These are phyloP conservation scores for Persicaria maculosa DNA, from an alignment of 148 eudicot genomes.

Conservation along the genomic window DNA sequence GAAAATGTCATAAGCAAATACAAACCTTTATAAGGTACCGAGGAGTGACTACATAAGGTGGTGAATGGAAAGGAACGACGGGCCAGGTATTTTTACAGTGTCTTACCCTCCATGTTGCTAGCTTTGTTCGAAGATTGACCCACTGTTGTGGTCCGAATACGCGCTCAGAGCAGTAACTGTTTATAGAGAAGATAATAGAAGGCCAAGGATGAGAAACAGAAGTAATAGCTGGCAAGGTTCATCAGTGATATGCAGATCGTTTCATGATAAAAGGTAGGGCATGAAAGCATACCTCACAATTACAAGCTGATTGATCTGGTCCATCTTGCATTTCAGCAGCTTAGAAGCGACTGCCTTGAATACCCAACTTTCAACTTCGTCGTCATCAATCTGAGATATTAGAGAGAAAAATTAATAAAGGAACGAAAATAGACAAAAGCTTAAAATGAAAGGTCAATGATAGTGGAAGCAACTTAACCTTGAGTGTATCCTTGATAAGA, in stretches of 20 bases:
- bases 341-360: slow-evolving; percentile 84
- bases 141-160: slow-evolving; percentile 78
- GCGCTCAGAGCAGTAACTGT: slow-evolving; percentile 74
- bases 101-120: slow-evolving; percentile 83
- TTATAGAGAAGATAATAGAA: neutral
- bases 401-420: neutral
- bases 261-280: neutral
- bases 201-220: neutral
- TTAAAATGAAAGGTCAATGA: neutral
- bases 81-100: neutral
- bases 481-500: slow-evolving; percentile 65
- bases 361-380: slow-evolving; percentile 85
- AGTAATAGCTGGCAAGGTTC: neutral
- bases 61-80: neutral
- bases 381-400: slow-evolving; percentile 48
- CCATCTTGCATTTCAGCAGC: slow-evolving; percentile 82
- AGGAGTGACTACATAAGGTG: too few relatives aligned
- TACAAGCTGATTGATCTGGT: slow-evolving; percentile 80
- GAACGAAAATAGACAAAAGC: neutral
- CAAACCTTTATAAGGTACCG: too few relatives aligned
- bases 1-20: neutral
- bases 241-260: neutral
- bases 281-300: slow-evolving; percentile 52
- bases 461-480: slow-evolving; percentile 31
- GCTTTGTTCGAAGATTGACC: slow-evolving; percentile 63